Base-by-base conservation (phyloP, 2,329 filamentous ascomycete genomes). In the Diaporthe nobilis region DNA sequence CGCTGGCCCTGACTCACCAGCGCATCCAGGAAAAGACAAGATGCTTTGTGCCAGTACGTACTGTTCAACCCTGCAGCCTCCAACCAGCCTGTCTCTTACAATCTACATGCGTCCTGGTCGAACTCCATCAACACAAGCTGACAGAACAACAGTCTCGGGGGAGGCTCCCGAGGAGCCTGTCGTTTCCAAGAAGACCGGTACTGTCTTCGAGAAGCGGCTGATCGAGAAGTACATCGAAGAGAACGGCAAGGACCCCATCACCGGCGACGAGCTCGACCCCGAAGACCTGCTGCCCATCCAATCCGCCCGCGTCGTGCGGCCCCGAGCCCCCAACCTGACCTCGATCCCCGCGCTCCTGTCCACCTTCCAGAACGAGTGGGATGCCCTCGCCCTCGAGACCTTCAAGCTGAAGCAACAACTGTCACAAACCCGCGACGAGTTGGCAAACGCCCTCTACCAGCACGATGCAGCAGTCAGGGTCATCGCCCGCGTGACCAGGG, bases 341-440 rank as follows among this genome's bases (percentile, higher is more conserved):
- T 99, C 97, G 51, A 98, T 99, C 82, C 97, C 97, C 31, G 95
- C 97, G 25, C 91, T 99, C 74, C 93, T 99, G 74, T 94, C 95
- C 68, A 94, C 96, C 53, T 98, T 99, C 84, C 97, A 99, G 84
- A 98, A 98, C 84, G 97, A 99, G 88, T 99, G 97, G 97, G 97
- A 99, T 83, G 93, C 96, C 12, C 87, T 98, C 60, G 95, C 96
- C 17, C 88, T 98, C 49, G 97, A 99, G 86, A 94, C 95, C 70
- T 98, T 95, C 84, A 97, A 95, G 79, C 87, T 98, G 76, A 94
- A 94, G 86, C 94, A 98, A 84, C 95, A 98, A 82, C 88, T 99
- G 77, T 90, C 93, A 71, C 94, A 98, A 83, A 98, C 96, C 57
- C 90, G 96, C 79, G 96, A 98, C 86, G 97, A 99, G 87, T 91